Base-by-base conservation (phyloP, 2,329 filamentous ascomycete genomes). In the Colletotrichum sp. region DNA sequence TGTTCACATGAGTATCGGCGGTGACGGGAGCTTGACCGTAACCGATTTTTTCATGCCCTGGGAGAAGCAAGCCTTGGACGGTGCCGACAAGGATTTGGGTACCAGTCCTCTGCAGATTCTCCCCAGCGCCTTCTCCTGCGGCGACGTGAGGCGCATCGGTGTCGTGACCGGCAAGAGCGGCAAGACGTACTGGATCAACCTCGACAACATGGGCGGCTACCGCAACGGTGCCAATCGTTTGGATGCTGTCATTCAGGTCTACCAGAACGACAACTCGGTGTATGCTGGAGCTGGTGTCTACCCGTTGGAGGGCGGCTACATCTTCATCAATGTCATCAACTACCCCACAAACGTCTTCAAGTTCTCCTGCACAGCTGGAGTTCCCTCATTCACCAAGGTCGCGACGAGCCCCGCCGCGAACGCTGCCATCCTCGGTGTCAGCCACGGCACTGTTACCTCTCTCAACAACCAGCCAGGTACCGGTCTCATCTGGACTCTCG, bases 271-370 rank as follows among this genome's bases (percentile, higher is more conserved):
- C 18, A 88, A 87, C 76, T 86, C 87, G 0, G 87, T 89, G 0
- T 89, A 88, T 52, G 85, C 86, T 1, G 88, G 87, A 1, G 85
- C 85, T 6, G 88, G 87, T 13, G 87, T 88, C 1, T 89, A 88
- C 76, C 88, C 88, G 0, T 79, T 88, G 0, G 87, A 89, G 30
- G 88, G 88, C 3, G 88, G 88, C 0, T 89, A 88, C 76, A 83
- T 89, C 52, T 89, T 88, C 80, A 87, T 88, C 79, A 87, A 87
- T 15, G 84, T 91, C 7, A 90, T 92, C 69, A 86, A 89, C 78
- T 89, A 89, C 78, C 86, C 88, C 16, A 89, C 89, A 0, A 86
- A 89, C 66, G 89, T 91, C 21, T 92, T 91, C 85, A 90, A 91
- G 78, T 92, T 92, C 80, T 87, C 88, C 4, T 91, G 89, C 80